Evolutionary conservation across 1,284 basidiomycete species (phyloP).

Genomic region (Anthracocystis walkeri): DNA sequence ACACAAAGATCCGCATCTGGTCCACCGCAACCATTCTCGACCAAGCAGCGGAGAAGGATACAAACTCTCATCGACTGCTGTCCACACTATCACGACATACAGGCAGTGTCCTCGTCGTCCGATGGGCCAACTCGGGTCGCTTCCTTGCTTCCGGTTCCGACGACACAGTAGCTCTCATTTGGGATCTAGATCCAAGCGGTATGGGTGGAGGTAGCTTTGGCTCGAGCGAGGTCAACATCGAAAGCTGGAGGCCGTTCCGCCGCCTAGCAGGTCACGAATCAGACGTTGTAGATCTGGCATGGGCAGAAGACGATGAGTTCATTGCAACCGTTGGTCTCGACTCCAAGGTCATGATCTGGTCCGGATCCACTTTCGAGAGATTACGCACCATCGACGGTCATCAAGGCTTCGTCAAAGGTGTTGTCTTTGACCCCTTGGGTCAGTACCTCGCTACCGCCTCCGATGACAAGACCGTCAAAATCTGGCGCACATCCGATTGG

Average conservation of each 20-base stretch:
- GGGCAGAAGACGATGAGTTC: constrained; percentile 83
- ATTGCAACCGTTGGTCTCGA: constrained; percentile 95
- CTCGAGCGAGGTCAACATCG: constrained; percentile 73
- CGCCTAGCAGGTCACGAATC: constrained; percentile 84
- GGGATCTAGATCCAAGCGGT: constrained; percentile 81
- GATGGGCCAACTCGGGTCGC: constrained; percentile 93
- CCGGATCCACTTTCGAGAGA: constrained; percentile 62
- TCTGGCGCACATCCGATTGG: constrained; percentile 97
- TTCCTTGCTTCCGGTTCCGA: constrained; percentile 97
- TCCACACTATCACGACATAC: constrained; percentile 94
- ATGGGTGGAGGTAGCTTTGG: constrained; percentile 59
- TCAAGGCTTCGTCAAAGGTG: constrained; percentile 96
- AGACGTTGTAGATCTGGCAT: constrained; percentile 94
- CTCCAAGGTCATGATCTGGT: constrained; percentile 89
- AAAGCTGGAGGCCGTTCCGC: constrained; percentile 94
- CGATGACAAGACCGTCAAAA: constrained; percentile 93
- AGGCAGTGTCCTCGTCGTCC: constrained; percentile 90
- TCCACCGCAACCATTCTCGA: constrained; percentile 91
- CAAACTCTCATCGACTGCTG: constrained; percentile 84
- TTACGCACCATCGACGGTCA: constrained; percentile 86
- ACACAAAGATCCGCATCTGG: constrained; percentile 97
- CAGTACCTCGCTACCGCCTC: constrained; percentile 85
- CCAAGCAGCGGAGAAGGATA: constrained; percentile 77
- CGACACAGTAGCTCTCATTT: constrained; percentile 94
- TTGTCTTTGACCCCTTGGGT: constrained; percentile 97